Conservation (phyloP, 805 yeast species). For the Pichia occidentalis region DNA sequence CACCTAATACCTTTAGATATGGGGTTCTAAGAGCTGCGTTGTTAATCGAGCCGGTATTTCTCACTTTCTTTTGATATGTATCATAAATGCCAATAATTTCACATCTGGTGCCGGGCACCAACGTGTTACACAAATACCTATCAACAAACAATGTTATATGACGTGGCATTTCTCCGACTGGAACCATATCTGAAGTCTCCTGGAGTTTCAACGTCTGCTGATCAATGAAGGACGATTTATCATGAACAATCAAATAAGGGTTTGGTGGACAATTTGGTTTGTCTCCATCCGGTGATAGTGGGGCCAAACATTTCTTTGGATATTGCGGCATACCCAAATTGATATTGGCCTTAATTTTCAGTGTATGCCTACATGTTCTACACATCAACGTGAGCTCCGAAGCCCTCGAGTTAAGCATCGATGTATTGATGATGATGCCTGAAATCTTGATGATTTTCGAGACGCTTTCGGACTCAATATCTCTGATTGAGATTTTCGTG, state of each 20-base stretch:
- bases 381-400: conserved; percentile 80
- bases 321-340: conserved; percentile 66
- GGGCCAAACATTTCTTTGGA: conserved; percentile 62
- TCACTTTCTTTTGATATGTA: conserved; percentile 70
- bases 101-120: conserved; percentile 93
- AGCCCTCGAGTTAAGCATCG: conserved; percentile 83
- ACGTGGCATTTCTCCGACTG: conserved; percentile 98
- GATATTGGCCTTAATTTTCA: conserved; percentile 50
- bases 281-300: conserved; percentile 44
- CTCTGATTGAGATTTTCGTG: conserved; percentile 65
- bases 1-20: conserved; percentile 78
- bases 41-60: conserved; percentile 43
- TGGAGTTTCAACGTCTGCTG: conserved; percentile 92
- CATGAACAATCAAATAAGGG: conserved; percentile 91
- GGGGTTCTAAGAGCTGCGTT: conserved; percentile 89
- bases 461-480: conserved; percentile 79
- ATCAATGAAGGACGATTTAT: conserved; percentile 87
- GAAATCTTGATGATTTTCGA: conserved; percentile 85
- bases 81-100: conserved; percentile 90
- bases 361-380: conserved; percentile 78
- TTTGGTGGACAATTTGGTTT: conserved; percentile 74
- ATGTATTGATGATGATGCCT: conserved; percentile 89
- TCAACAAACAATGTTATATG: conserved; percentile 84
- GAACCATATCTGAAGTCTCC: conserved; percentile 97
- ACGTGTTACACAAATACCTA: conserved; percentile 80